A percentile compares a stretch with the other conserved stretches of the same genome.
These are phyloP conservation scores for Neofusicoccum ribis DNA, from an alignment of 2,329 filamentous ascomycete genomes.

Conservation along the genomic window DNA sequence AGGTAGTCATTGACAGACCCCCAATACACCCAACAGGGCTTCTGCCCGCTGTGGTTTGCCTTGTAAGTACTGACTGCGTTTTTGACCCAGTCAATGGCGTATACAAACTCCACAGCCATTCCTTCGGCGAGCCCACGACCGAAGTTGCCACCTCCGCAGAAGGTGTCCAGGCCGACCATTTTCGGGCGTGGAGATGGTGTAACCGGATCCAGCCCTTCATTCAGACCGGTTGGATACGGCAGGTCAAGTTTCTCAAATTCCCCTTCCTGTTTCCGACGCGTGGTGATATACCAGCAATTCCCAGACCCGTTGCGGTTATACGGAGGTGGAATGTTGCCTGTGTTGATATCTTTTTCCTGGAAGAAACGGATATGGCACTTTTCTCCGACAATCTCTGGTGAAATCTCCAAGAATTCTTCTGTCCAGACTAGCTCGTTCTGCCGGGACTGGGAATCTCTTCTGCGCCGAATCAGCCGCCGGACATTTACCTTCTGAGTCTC, in stretches of 20 bases:
- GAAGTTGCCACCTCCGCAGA: conserved; percentile 76
- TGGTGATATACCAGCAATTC: conserved; percentile 65
- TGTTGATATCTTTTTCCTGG: conserved; percentile 31
- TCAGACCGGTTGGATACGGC: conserved; percentile 34
- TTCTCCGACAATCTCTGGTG: conserved; percentile 41
- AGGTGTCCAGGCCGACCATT: conserved; percentile 65
- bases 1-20: conserved; percentile 74
- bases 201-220: conserved; percentile 58
- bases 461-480: conserved; percentile 56
- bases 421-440: conserved; percentile 64
- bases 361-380: conserved; percentile 64
- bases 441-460: conserved; percentile 38
- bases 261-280: background rate
- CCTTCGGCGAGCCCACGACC: conserved; percentile 75
- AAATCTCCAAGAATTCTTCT: conserved; percentile 43
- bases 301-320: conserved; percentile 67
- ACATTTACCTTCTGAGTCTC: conserved; percentile 42
- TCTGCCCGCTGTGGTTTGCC: conserved; percentile 58
- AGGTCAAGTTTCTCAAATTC: background rate
- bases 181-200: background rate
- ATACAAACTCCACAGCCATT: conserved; percentile 63
- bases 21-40: conserved; percentile 57
- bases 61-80: conserved; percentile 71
- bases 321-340: conserved; percentile 54
- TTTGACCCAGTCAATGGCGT: conserved; percentile 66